Percentiles rank a stretch among this genome's conserved stretches.
Evolutionary conservation across 2,329 filamentous ascomycete species (phyloP).

Genomic region (Geosmithia morbida): DNA sequence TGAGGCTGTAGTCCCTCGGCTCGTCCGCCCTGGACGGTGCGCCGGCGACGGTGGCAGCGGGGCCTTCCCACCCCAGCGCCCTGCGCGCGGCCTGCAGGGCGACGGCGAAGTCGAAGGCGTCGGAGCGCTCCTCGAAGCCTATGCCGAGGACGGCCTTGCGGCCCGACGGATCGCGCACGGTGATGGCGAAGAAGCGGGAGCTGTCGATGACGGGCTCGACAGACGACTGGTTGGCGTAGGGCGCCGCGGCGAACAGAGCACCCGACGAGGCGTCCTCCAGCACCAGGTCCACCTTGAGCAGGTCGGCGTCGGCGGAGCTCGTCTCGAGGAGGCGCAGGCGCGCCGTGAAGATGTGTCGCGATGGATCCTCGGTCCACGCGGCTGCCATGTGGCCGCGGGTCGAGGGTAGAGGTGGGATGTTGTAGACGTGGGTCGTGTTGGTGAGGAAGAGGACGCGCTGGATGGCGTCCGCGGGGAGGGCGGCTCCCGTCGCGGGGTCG

Average conservation of each 20-base stretch:
- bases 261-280: constrained; percentile 63
- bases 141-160: constrained; percentile 70
- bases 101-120: constrained; percentile 77
- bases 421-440: constrained; percentile 67
- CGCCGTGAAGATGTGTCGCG: constrained; percentile 72
- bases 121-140: constrained; percentile 74
- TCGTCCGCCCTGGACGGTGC: constrained; percentile 11
- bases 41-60: neutral
- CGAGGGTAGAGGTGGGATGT: constrained; percentile 65
- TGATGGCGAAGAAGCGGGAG: constrained; percentile 70
- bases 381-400: constrained; percentile 68
- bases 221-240: constrained; percentile 50
- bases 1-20: constrained; percentile 62
- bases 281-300: constrained; percentile 59
- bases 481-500: constrained; percentile 56
- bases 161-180: constrained; percentile 61
- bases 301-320: constrained; percentile 23
- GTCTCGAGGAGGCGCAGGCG: constrained; percentile 70
- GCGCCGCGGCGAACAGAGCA: constrained; percentile 70
- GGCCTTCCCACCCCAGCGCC: constrained; percentile 44
- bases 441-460: constrained; percentile 73
- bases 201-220: constrained; percentile 72
- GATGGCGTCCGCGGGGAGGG: constrained; percentile 62
- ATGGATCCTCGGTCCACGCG: constrained; percentile 58
- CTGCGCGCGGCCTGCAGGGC: constrained; percentile 66